Evolutionary conservation across 2,329 filamentous ascomycete species (phyloP), one percentile per base, ranked within the genome.

Genomic region (Colletotrichum lini): DNA sequence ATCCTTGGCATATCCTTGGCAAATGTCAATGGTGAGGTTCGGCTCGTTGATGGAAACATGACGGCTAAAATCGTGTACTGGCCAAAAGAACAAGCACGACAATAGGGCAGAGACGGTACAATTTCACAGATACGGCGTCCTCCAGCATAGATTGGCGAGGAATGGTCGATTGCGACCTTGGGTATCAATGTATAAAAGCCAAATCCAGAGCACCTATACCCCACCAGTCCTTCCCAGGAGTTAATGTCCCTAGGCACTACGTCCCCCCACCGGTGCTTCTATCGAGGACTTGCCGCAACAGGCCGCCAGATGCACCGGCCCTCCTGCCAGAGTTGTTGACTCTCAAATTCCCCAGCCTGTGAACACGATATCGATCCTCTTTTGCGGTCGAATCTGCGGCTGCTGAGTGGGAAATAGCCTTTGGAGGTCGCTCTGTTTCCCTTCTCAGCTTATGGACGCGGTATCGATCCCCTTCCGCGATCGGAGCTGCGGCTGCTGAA

Each of bases 241-340:
- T 65, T 52, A 72, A 23, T 57, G 21, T 21, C 69, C 64, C 12
- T 59, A 50, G 26, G 64, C 59, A 15, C 18, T 68, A 21, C 72
- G 56, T 49, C 67, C 65, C 16, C 58, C 72, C 73, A 35, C 62
- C 60, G 18, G 63, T 35, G n/a, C 56, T 65, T 45, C 70, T 72
- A 18, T 73, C 60, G 15, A 72, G 40, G 6, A 72, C 71, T 23
- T 66, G 63, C 30, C 71, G 62, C 26, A 65, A 54, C 4, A 59
- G 45, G 23, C 23, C 40, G 18, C 40, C 47, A 18, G 70, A 60
- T 30, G 45, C 26, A 40, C 56, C 45, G 10, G 23, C 30, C 44
- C 58, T 67, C 21, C 53, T 63, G 16, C 44, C 56, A 2, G n/a
- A 53, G 23, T 18, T 67, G 16, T 40, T 50, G 18, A 23, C 40